Percentiles rank a stretch among this genome's conserved stretches.
phyloP scores from a whole-genome alignment of 169 alveolate genomes.

The Toxoplasma gondii region DNA sequence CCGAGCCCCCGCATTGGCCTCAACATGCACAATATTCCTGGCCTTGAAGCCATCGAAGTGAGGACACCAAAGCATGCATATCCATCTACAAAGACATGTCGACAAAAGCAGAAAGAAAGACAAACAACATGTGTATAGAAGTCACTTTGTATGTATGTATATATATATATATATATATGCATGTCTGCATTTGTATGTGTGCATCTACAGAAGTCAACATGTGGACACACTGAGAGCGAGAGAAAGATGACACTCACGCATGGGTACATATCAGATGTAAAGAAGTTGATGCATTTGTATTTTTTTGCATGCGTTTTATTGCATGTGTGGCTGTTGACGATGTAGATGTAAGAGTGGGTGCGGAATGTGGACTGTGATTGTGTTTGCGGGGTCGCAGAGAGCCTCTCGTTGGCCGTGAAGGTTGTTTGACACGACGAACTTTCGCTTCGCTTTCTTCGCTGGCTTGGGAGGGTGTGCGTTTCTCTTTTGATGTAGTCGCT shows the following conservation, averaged over 20 bases:
- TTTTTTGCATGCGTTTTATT: neutral
- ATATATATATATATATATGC: neutral
- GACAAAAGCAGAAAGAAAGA: neutral
- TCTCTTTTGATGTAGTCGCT: neutral
- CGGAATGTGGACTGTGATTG: neutral
- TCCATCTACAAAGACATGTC: no score
- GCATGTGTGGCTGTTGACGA: neutral
- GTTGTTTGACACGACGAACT: no score
- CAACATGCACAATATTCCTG: neutral
- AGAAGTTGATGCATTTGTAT: no score
- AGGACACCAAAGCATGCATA: neutral
- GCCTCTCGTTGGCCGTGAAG: no score
- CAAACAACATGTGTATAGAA: no score
- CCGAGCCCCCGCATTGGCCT: neutral
- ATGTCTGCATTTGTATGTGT: neutral
- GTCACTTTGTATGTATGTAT: neutral
- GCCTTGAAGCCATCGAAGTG: slow-evolving; percentile 22
- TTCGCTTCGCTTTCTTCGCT: no score
- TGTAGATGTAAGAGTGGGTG: neutral
- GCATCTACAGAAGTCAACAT: no score
- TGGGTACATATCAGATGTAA: neutral
- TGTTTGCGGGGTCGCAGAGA: no score
- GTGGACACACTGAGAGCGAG: no score
- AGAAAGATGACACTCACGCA: no score
- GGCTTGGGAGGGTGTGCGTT: no score